These are phyloP conservation scores for Apostasia ramifera DNA, from an alignment of 106 monocot genomes.

Conservation along the genomic window DNA sequence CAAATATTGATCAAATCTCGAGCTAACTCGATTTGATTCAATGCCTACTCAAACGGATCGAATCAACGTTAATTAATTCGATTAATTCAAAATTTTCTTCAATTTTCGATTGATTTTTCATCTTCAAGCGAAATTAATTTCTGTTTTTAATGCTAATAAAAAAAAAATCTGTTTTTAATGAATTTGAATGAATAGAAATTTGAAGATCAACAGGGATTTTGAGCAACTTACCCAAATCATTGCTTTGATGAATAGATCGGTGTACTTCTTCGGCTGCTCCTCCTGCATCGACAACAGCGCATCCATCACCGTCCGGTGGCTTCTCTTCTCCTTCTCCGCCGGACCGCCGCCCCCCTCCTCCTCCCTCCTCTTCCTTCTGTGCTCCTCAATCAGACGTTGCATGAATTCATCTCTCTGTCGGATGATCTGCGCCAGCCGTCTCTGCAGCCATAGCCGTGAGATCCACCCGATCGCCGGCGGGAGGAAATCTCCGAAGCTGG, in stretches of 20 bases:
- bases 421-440: not conserved
- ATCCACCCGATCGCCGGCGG: not conserved
- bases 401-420: not conserved
- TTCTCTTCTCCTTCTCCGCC: not conserved
- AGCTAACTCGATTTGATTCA: too few relatives aligned
- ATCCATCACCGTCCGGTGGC: not conserved
- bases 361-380: not conserved
- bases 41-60: too few relatives aligned
- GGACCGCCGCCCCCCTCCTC: not conserved
- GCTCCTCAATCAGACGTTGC: not conserved
- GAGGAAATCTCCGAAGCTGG: slow-evolving; percentile 8
- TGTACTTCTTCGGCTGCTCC: not conserved
- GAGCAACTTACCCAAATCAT: not conserved
- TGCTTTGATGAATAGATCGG: not conserved
- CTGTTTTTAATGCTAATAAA: too few relatives aligned
- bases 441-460: not conserved
- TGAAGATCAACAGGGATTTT: too few relatives aligned
- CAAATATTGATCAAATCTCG: too few relatives aligned
- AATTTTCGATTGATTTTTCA: too few relatives aligned
- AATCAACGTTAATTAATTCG: too few relatives aligned
- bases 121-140: too few relatives aligned
- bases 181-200: too few relatives aligned
- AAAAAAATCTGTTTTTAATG: too few relatives aligned
- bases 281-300: not conserved
- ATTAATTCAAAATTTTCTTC: too few relatives aligned